Percentiles rank a stretch among this genome's conserved stretches.
These are phyloP conservation scores for Crithidia acanthocephali DNA, from an alignment of 208 protist genomes.

Conservation along the genomic window DNA sequence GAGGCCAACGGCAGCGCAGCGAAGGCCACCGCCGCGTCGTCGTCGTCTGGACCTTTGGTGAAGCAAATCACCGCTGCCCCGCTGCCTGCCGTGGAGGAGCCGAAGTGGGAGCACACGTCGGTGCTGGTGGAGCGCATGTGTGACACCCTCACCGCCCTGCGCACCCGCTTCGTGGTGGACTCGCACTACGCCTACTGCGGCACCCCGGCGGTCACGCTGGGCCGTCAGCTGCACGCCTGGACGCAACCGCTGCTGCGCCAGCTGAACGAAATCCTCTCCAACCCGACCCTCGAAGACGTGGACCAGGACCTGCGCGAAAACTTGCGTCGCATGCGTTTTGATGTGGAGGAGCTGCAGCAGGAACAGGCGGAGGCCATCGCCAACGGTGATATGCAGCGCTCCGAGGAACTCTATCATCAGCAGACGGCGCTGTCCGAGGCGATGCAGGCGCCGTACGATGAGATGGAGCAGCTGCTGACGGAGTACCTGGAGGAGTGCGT, in stretches of 20 bases:
- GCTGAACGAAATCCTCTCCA: conserved; percentile 47
- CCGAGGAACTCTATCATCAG: conserved; percentile 83
- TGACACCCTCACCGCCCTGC: conserved; percentile 36
- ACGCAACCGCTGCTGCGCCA: conserved; percentile 54
- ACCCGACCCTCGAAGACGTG: conserved; percentile 35
- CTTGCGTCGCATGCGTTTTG: conserved; percentile 72
- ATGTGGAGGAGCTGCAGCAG: conserved; percentile 74
- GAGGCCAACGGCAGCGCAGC: background rate
- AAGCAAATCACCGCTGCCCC: background rate
- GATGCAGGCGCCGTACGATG: conserved; percentile 60
- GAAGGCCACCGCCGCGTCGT: background rate
- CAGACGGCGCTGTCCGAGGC: conserved; percentile 70
- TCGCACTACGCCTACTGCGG: conserved; percentile 39
- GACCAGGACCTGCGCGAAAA: conserved; percentile 64
- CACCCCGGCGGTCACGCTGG: conserved; percentile 16
- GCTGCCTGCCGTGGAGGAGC: background rate
- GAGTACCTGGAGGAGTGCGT: conserved; percentile 37
- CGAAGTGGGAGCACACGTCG: conserved; percentile 23
- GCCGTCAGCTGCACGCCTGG: conserved; percentile 41
- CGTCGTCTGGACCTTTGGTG: background rate
- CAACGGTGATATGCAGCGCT: conserved; percentile 82
- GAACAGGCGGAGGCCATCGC: conserved; percentile 76
- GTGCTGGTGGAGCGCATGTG: conserved; percentile 38
- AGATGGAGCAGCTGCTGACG: conserved; percentile 55
- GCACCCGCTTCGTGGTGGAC: conserved; percentile 14